phyloP scores from a whole-genome alignment of 2,329 filamentous ascomycete species.

The Boeremia exigua region DNA sequence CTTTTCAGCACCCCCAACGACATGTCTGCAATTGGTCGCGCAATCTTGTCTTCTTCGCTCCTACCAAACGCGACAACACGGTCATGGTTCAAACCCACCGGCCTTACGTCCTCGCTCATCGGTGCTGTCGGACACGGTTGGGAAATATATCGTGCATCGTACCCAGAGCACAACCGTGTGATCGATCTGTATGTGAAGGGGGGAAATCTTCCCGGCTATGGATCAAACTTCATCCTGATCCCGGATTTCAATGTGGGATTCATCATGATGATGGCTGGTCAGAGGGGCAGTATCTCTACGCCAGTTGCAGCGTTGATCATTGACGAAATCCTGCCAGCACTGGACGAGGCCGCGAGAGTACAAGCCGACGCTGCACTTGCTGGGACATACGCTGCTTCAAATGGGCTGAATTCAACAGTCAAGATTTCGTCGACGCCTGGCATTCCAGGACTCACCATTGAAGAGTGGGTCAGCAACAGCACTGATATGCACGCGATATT shows the following conservation, averaged over 20 bases:
- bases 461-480: slow-evolving; percentile 40
- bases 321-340: slow-evolving; percentile 22
- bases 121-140: slow-evolving; percentile 48
- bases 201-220: slow-evolving; percentile 51
- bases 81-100: slow-evolving; percentile 51
- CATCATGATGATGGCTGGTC: slow-evolving; percentile 45
- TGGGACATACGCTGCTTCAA: slow-evolving; percentile 30
- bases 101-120: slow-evolving; percentile 44
- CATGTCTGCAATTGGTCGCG: slow-evolving; percentile 46
- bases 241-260: slow-evolving; percentile 55
- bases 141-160: slow-evolving; percentile 45
- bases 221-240: slow-evolving; percentile 49
- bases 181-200: slow-evolving; percentile 52
- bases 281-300: background rate
- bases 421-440: slow-evolving; percentile 28
- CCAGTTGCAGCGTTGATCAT: slow-evolving; percentile 13
- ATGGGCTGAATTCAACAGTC: slow-evolving; percentile 35
- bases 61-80: slow-evolving; percentile 43
- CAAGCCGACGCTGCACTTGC: slow-evolving; percentile 35
- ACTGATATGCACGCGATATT: slow-evolving; percentile 30
- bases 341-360: slow-evolving; percentile 34
- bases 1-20: slow-evolving; percentile 47
- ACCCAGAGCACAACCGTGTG: slow-evolving; percentile 13
- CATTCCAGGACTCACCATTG: slow-evolving; percentile 37
- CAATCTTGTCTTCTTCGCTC: slow-evolving; percentile 49